phyloP scores from a whole-genome alignment of 176 grass and related monocot genomes.

The Thinopyrum elongatum region DNA sequence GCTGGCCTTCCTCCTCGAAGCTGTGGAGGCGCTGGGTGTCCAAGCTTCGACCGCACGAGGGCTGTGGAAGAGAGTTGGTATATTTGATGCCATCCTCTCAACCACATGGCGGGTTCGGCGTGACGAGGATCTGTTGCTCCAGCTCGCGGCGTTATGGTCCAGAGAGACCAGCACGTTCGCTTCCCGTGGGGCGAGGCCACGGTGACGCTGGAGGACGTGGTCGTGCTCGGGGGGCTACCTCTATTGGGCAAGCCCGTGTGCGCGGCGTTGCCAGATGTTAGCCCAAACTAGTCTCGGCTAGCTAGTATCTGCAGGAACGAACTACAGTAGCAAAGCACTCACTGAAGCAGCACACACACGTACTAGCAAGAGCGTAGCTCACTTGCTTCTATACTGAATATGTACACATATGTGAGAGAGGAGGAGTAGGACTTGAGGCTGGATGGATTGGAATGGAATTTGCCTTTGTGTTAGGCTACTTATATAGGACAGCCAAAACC shows the following conservation, averaged over 20 bases:
- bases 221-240: conserved; percentile 9
- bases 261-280: too few species aligned
- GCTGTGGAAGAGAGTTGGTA: conserved; percentile 35
- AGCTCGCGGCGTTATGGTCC: conserved; percentile 43
- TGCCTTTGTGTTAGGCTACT: too few species aligned
- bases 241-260: neutral
- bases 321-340: too few species aligned
- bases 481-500: too few species aligned
- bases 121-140: conserved; percentile 6
- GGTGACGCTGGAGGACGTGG: conserved; percentile 46
- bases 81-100: conserved; percentile 31
- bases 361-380: too few species aligned
- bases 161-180: conserved; percentile 38
- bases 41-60: conserved; percentile 43
- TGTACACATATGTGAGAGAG: too few species aligned
- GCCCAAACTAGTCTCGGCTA: too few species aligned
- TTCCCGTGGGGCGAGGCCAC: conserved; percentile 65
- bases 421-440: too few species aligned
- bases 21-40: conserved; percentile 41
- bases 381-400: too few species aligned
- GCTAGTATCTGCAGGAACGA: too few species aligned
- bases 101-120: conserved; percentile 25
- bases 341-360: too few species aligned
- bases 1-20: conserved; percentile 24
- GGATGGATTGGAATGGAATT: too few species aligned